These are phyloP conservation scores for Dactylellina sp. DNA, from an alignment of 2,329 filamentous ascomycete species.

Conservation along the genomic window DNA sequence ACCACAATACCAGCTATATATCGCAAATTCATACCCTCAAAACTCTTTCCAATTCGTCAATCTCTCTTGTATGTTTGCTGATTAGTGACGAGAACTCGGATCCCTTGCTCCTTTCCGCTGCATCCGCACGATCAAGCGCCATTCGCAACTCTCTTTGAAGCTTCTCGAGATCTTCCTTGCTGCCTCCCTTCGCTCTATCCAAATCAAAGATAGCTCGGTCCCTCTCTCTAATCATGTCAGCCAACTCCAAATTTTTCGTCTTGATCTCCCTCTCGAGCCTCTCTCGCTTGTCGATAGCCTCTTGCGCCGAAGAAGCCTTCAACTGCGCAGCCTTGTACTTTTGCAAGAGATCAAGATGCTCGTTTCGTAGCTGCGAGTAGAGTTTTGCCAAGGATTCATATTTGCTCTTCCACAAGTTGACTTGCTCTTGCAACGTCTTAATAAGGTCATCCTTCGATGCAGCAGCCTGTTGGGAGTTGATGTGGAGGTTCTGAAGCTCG, in stretches of 20 bases:
- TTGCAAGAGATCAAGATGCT: conserved; percentile 92
- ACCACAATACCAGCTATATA: neutral
- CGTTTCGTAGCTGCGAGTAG: conserved; percentile 93
- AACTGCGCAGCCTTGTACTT: conserved; percentile 97
- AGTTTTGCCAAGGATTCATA: conserved; percentile 97
- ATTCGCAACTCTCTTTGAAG: conserved; percentile 91
- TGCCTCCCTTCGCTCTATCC: conserved; percentile 84
- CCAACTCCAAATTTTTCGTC: conserved; percentile 98
- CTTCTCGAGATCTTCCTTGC: conserved; percentile 94
- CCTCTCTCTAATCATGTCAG: conserved; percentile 97
- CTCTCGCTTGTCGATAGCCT: conserved; percentile 93
- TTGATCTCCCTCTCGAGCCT: conserved; percentile 98
- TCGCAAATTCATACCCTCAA: conserved; percentile 68
- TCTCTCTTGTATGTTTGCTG: conserved; percentile 95
- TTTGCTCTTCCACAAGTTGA: conserved; percentile 97
- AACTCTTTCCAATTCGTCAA: conserved; percentile 94
- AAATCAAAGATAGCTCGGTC: conserved; percentile 94
- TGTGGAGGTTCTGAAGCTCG: conserved; percentile 83
- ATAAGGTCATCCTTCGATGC: conserved; percentile 95
- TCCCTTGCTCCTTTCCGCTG: conserved; percentile 90
- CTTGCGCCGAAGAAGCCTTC: conserved; percentile 95
- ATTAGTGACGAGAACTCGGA: conserved; percentile 95
- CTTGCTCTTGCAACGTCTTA: conserved; percentile 89
- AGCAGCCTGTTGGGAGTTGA: conserved; percentile 85
- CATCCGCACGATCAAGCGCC: conserved; percentile 90